A percentile compares a stretch with the other conserved stretches of the same genome.
Evolutionary conservation across 73 alveolate species (phyloP).

Genomic region (Paramecium tetraurelia): DNA sequence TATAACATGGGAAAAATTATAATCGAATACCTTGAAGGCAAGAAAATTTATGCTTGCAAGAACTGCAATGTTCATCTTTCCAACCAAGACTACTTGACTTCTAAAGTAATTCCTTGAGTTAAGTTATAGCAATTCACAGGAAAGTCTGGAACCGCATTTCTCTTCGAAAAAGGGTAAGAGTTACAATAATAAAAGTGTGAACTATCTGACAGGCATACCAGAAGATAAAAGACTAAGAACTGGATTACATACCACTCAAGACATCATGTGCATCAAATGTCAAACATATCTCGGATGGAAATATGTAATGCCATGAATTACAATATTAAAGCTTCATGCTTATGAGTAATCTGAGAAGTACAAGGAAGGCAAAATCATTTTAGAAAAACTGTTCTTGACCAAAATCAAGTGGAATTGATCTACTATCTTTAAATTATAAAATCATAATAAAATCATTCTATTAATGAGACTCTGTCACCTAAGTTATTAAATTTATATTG

Average conservation of each 20-base stretch:
- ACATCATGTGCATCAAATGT: not conserved
- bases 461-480: not conserved
- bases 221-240: not conserved
- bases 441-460: not conserved
- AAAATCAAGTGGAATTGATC: not conserved
- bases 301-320: not conserved
- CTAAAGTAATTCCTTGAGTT: not conserved
- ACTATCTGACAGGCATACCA: not conserved
- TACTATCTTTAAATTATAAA: not conserved
- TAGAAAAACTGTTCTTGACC: not conserved
- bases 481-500: not conserved
- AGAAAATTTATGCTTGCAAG: not conserved
- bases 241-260: not conserved
- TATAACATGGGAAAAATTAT: not conserved
- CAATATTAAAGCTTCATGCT: not conserved
- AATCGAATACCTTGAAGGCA: conserved; percentile 15
- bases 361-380: conserved; percentile 32
- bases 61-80: not conserved
- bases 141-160: not conserved
- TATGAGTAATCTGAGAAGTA: not conserved
- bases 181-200: not conserved
- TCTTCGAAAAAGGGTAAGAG: conserved; percentile 3
- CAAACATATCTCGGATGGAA: conserved; percentile 21
- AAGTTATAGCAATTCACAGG: not conserved
- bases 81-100: not conserved